Conservation (phyloP, 1,284 basidiomycete species). For the Tilletia caries region DNA sequence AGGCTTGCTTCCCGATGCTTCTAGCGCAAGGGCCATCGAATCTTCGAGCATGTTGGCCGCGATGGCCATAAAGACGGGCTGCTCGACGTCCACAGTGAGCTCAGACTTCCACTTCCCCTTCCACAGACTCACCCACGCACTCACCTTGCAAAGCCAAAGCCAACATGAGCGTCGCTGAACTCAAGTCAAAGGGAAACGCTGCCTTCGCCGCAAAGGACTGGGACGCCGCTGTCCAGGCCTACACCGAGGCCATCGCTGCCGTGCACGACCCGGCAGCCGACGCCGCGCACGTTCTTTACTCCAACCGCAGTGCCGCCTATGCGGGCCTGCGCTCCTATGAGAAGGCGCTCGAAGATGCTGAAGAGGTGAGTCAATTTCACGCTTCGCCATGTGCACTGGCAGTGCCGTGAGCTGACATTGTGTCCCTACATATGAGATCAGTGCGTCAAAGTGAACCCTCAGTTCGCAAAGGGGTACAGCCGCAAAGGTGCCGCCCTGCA, state of each 20-base stretch:
- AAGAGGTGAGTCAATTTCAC: conserved; percentile 64
- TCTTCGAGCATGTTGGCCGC: background rate
- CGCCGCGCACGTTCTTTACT: conserved; percentile 75
- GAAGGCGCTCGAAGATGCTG: conserved; percentile 80
- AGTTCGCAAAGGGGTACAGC: conserved; percentile 86
- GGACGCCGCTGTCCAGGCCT: conserved; percentile 43
- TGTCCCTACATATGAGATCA: conserved; percentile 25
- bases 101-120: background rate
- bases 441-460: conserved; percentile 70
- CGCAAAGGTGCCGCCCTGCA: conserved; percentile 94
- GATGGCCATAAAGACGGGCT: background rate
- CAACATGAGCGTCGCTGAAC: conserved; percentile 47
- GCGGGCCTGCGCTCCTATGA: conserved; percentile 75
- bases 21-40: background rate
- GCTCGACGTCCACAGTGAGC: background rate
- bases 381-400: background rate
- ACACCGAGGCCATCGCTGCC: conserved; percentile 47
- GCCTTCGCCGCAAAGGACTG: conserved; percentile 52
- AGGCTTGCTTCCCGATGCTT: background rate
- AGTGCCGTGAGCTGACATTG: background rate
- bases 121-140: background rate
- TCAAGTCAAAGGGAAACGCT: conserved; percentile 52
- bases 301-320: conserved; percentile 86
- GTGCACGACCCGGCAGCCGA: conserved; percentile 44
- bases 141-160: background rate